phyloP scores from a whole-genome alignment of 1,139 yeast species.

The Eremothecium cymbalariae region DNA sequence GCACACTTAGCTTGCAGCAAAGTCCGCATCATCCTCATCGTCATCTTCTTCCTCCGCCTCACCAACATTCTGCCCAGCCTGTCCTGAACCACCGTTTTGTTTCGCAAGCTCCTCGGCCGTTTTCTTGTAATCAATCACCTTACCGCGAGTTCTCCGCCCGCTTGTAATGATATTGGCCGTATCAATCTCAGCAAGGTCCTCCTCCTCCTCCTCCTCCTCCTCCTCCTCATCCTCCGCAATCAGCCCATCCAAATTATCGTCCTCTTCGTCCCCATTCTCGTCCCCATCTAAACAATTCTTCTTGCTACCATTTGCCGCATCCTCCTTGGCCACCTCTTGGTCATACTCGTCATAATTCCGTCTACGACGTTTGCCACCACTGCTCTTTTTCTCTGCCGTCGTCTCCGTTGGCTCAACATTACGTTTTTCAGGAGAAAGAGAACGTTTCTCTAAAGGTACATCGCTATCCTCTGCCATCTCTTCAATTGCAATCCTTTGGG shows the following conservation, averaged over 20 bases:
- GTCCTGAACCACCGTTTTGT: conserved; percentile 29
- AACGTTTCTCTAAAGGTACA: no score
- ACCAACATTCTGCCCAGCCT: conserved; percentile 4
- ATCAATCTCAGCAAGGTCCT: conserved; percentile 77
- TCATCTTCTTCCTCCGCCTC: conserved; percentile 32
- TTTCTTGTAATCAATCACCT: conserved; percentile 75
- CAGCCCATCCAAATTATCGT: conserved; percentile 39
- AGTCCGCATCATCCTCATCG: conserved; percentile 27
- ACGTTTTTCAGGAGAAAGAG: no score
- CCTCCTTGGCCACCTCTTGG: conserved; percentile 36
- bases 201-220: conserved; percentile 69
- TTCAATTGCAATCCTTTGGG: no score
- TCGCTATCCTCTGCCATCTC: no score
- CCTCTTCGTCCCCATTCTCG: conserved; percentile 47
- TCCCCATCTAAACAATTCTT: conserved; percentile 36
- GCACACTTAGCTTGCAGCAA: no score
- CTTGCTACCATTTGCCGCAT: conserved; percentile 32
- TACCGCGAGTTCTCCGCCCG: conserved; percentile 89
- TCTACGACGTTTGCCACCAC: conserved; percentile 35
- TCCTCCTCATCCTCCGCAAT: conserved; percentile 50
- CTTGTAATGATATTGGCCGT: conserved; percentile 71
- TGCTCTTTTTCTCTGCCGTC: conserved; percentile 18
- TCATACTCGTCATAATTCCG: conserved; percentile 46
- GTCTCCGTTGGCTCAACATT: conserved; percentile 13
- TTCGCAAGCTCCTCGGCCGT: conserved; percentile 70